Evolutionary conservation across 371 early-diverging fungal species (phyloP), one percentile per base, ranked within the genome.

Genomic region (Gilbertella persicaria): DNA sequence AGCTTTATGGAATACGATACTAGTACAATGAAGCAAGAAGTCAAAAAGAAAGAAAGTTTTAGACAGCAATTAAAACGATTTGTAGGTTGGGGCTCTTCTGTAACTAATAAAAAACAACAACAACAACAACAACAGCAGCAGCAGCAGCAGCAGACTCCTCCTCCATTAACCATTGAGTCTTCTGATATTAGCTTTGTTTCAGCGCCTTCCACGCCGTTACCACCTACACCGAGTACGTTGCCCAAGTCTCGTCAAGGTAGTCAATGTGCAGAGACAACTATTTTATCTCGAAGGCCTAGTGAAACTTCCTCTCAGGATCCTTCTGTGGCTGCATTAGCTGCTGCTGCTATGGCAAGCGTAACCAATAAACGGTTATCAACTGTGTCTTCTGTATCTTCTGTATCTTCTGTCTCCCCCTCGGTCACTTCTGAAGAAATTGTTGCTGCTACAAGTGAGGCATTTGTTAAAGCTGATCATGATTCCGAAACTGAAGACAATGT

Each of bases 81-180:
- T 36, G 74, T 73, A 16, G 74, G 74, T 12, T 73, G 74, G 74
- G 74, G 74, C 3, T 58, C 55, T 23, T 67, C 61, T 30, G 61
- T 60, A 28, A 62, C 49, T 26, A 60, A 50, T 37, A 50, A 53
- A 35, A 46, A 52, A 12, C 58, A 60, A 37, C 42, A 33, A 33
- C 44, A 42, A 16, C 33, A 52, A 12, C 58, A 60, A 37, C 42
- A 33, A 33, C 44, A 42, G 12, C 33, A 35, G 19, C 42, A 41
- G 5, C 46, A 45, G 23, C 62, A 44, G 33, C 33, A 5, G 8
- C 33, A 28, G 5, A 28, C 28, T 28, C 58, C 42, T 37, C 53
- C 53, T 29, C 52, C 48, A 8, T 38, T 53, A n/a, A 56, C 44
- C 24, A 51, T 55, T 28, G 59, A n/a, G n/a, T n/a, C 50, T 24